Conservation (phyloP, 495 filamentous ascomycete genomes). For the Xylaria sp. region DNA sequence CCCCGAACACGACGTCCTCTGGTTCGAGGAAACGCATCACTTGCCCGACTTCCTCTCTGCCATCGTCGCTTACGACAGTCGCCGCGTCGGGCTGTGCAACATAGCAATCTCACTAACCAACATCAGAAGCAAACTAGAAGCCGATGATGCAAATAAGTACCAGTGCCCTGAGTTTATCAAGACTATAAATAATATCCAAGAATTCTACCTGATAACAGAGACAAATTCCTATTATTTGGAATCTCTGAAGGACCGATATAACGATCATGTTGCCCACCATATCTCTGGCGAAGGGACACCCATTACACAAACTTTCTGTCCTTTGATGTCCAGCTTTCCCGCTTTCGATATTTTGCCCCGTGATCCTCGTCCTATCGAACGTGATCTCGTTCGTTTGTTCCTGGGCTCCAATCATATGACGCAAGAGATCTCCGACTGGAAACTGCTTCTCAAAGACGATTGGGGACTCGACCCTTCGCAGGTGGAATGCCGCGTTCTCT, state of each 20-base stretch:
- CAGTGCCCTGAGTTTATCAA: not conserved
- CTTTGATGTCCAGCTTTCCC: slow-evolving; percentile 12
- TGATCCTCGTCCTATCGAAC: slow-evolving; percentile 25
- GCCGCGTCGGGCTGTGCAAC: not conserved
- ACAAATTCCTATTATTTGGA: slow-evolving; percentile 5
- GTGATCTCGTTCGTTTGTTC: slow-evolving; percentile 23
- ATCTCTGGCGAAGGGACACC: not conserved
- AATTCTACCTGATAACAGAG: slow-evolving; percentile 6
- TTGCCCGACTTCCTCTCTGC: not conserved
- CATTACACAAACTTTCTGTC: slow-evolving; percentile 7
- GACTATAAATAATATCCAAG: not conserved
- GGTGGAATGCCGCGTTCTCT: slow-evolving; percentile 24
- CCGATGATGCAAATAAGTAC: not conserved
- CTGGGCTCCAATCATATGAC: slow-evolving; percentile 6
- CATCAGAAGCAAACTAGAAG: not conserved
- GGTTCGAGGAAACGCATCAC: not conserved
- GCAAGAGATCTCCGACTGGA: slow-evolving; percentile 14
- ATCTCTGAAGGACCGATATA: not conserved
- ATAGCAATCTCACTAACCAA: not conserved
- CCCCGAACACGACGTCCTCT: slow-evolving; percentile 29
- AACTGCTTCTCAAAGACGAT: slow-evolving; percentile 1
- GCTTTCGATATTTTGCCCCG: slow-evolving; percentile 24
- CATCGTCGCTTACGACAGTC: not conserved
- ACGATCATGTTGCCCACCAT: not conserved
- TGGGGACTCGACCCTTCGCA: slow-evolving; percentile 14